phyloP scores from a whole-genome alignment of 2,329 filamentous ascomycete species.

The Penicillium brevicompactum region DNA sequence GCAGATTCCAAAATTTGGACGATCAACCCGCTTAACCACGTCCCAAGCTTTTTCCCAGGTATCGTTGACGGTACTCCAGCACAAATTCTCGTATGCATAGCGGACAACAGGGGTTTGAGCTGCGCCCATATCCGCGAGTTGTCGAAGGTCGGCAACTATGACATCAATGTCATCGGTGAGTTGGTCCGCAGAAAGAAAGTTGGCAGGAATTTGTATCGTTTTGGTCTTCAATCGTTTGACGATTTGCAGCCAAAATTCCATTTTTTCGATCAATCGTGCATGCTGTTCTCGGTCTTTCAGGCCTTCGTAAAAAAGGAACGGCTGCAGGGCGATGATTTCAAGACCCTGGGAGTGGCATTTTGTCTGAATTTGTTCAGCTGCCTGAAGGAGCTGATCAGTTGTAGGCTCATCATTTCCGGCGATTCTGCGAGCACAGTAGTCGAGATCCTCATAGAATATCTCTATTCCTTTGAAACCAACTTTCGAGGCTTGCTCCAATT shows the following conservation, averaged over 20 bases:
- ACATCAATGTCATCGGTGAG: conserved; percentile 55
- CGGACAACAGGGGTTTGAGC: conserved; percentile 59
- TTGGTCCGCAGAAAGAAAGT: conserved; percentile 54
- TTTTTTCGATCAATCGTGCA: conserved; percentile 55
- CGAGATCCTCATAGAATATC: conserved; percentile 76
- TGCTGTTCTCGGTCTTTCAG: conserved; percentile 64
- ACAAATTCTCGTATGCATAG: conserved; percentile 74
- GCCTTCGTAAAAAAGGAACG: conserved; percentile 77
- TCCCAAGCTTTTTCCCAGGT: conserved; percentile 75
- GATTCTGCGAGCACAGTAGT: conserved; percentile 58
- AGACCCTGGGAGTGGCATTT: conserved; percentile 41
- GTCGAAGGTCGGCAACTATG: conserved; percentile 63
- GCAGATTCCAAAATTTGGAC: conserved; percentile 73
- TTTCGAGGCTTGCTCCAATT: conserved; percentile 65
- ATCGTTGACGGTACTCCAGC: conserved; percentile 70
- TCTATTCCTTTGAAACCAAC: conserved; percentile 72
- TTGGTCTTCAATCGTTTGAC: conserved; percentile 66
- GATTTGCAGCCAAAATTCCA: conserved; percentile 70
- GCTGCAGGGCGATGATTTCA: conserved; percentile 62
- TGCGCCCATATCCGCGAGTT: conserved; percentile 68
- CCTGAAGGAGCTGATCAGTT: conserved; percentile 53
- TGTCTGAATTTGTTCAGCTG: conserved; percentile 59
- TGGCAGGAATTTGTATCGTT: conserved; percentile 72
- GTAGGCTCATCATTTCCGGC: conserved; percentile 44
- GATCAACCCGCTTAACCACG: conserved; percentile 64